These are phyloP conservation scores for Trichoderma erinaceum DNA, from an alignment of 495 filamentous ascomycete species.

Conservation along the genomic window DNA sequence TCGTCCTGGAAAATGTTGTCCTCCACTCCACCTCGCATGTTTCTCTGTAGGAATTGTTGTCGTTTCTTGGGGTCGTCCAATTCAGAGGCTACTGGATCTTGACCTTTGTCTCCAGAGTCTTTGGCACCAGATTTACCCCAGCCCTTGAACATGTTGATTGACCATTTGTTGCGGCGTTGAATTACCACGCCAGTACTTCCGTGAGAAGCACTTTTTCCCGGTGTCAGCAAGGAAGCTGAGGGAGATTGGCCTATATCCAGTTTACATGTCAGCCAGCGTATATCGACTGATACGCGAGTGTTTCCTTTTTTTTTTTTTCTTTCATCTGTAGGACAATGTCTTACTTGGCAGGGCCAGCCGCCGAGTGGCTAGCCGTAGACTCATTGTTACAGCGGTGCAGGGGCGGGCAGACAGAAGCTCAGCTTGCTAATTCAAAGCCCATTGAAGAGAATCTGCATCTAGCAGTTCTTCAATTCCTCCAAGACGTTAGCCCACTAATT, in stretches of 20 bases:
- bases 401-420: background rate
- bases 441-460: background rate
- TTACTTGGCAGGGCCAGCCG: constrained; percentile 25
- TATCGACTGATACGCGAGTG: background rate
- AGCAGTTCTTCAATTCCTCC: background rate
- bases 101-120: constrained; percentile 14
- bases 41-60: constrained; percentile 23
- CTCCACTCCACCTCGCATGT: constrained; percentile 16
- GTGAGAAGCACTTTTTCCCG: background rate
- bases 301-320: background rate
- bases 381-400: constrained; percentile 23
- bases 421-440: background rate
- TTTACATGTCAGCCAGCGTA: background rate
- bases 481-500: background rate
- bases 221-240: background rate
- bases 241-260: background rate
- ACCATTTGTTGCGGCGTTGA: constrained; percentile 14
- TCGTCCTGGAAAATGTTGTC: constrained; percentile 54
- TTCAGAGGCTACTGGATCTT: constrained; percentile 15
- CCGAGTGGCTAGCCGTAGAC: constrained; percentile 26
- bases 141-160: constrained; percentile 5
- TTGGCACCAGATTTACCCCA: constrained; percentile 16
- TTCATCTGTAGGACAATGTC: background rate
- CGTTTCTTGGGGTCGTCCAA: constrained; percentile 24
- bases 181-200: constrained; percentile 8